Evolutionary conservation across 768 basidiomycete genomes (phyloP).

Genomic region (Leccinum arenicola): DNA sequence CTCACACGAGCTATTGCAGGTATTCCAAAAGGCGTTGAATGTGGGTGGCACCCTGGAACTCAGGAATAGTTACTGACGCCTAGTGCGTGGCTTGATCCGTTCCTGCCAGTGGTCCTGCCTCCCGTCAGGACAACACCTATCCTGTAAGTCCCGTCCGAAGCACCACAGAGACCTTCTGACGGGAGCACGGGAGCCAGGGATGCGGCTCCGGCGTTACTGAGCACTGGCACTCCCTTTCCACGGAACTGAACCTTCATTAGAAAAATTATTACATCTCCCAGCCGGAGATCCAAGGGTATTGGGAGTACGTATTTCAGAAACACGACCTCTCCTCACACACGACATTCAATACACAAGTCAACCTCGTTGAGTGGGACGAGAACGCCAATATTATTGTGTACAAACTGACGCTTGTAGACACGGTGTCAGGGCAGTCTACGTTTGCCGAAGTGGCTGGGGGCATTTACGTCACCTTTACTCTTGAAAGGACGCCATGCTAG

Average conservation of each 20-base stretch:
- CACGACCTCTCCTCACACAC: slow-evolving; percentile 37
- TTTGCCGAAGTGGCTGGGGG: neutral
- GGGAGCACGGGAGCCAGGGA: neutral
- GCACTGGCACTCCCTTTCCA: slow-evolving; percentile 2
- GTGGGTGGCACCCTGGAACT: neutral
- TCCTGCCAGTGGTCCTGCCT: neutral
- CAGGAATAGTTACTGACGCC: neutral
- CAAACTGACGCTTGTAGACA: slow-evolving; percentile 33
- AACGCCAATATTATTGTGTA: slow-evolving; percentile 36
- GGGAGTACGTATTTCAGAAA: slow-evolving; percentile 46
- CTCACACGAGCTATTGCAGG: slow-evolving; percentile 21
- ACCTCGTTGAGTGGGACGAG: slow-evolving; percentile 48
- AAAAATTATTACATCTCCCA: slow-evolving; percentile 4
- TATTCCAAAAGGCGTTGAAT: neutral
- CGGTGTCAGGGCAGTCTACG: slow-evolving; percentile 34
- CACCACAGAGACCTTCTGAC: neutral
- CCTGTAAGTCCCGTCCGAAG: neutral
- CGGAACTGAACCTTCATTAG: neutral
- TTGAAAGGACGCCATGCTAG: neutral
- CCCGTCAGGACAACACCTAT: slow-evolving; percentile 3
- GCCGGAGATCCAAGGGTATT: slow-evolving; percentile 17
- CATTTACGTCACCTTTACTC: slow-evolving; percentile 3
- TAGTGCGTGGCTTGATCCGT: neutral
- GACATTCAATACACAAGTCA: slow-evolving; percentile 28
- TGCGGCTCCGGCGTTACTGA: slow-evolving; percentile 1